These are phyloP conservation scores for Solanum bulbocastanum DNA, from an alignment of 257 asterid genomes.

Conservation along the genomic window DNA sequence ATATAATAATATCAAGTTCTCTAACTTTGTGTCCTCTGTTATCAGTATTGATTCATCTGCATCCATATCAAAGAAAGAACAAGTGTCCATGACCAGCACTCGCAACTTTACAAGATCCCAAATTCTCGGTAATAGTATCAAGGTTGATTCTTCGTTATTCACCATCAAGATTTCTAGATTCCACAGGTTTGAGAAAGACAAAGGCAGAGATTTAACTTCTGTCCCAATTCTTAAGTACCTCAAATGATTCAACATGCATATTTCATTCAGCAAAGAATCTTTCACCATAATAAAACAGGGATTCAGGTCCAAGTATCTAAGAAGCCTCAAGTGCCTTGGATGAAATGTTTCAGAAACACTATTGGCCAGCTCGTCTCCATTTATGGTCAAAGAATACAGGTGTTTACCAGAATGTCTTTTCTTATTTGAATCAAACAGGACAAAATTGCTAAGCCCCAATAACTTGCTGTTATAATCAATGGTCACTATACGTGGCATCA, in stretches of 20 bases:
- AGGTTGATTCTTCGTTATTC: no score
- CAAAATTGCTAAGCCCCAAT: background rate
- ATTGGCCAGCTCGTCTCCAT: no score
- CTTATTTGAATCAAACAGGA: background rate
- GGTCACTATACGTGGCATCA: background rate
- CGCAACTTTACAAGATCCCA: no score
- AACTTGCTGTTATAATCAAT: no score
- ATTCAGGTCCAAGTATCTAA: rapidly evolving
- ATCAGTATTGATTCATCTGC: no score
- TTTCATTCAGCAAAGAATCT: background rate
- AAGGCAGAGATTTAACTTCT: background rate
- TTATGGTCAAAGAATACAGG: background rate
- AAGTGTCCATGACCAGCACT: rapidly evolving
- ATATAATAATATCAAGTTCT: no score
- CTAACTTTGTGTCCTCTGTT: no score
- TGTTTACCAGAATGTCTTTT: background rate
- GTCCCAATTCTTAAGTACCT: background rate
- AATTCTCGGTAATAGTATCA: no score
- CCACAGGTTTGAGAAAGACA: background rate
- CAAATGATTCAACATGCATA: background rate
- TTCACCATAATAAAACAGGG: background rate
- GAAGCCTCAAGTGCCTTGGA: background rate
- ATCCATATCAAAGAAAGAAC: no score
- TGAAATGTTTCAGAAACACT: no score
- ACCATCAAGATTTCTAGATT: background rate